Base-by-base conservation (phyloP, 495 filamentous ascomycete genomes). In the Oleoguttula mirabilis region DNA sequence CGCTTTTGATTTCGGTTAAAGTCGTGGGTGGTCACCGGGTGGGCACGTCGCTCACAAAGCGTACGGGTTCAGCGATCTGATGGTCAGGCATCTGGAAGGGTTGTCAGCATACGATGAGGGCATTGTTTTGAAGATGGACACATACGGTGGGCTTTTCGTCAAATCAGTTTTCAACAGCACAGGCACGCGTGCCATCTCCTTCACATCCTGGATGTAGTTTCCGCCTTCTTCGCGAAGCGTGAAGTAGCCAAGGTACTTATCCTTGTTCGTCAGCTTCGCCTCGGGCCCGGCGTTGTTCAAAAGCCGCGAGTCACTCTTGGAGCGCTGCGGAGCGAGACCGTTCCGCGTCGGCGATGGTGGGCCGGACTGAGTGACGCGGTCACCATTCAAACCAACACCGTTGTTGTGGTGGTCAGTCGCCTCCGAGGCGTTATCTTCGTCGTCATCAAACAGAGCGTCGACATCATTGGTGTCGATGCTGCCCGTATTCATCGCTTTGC, bases 141-240 rank as follows among this genome's bases (percentile, higher is more conserved):
- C 88, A 69, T 81, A 96, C 84, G 90, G 90, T 65, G 90, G 90
- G 62, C 90, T 96, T 81, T 96, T 98, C 69, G 72, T 84, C 54
- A 98, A 72, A 65, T 98, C 90, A 24, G 90, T 98, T 77, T 95
- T 98, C 38, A 98, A 65, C 54, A 96, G 94, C 44, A 98, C 83
- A 2, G 90, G 90, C 37, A 98, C 84, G 41, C 87, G 72, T 25
- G 86, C 88, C 85, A 98, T 94, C 71, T 98, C 90, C 20, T 77
- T 85, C 47, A 98, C 87, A 60, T 96, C 90, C 61, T 98, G 90
- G 55, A 98, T 94, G 66, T 92, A 88, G 40, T 95, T 85, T 24
- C 92, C 87, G 48, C 82, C 80, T 64, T 92, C 86, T 56, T 98
- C 92, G 32, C 92, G 69, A 52, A 98, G 66, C 52, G 77, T 79